Conservation (phyloP, 1,139 yeast genomes). For the Yamadazyma diddensiae region DNA sequence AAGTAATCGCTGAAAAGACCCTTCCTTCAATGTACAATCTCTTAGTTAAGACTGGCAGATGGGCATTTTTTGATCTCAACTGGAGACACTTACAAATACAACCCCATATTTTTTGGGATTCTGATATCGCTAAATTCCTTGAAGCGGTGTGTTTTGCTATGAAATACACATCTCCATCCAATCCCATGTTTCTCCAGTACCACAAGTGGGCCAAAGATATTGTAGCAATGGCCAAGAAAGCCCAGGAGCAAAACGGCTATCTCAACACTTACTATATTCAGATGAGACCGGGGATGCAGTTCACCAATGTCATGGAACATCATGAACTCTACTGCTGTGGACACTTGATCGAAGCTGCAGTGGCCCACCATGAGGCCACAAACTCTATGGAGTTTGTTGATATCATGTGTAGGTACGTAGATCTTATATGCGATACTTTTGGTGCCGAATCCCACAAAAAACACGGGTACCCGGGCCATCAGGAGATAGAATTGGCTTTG, state of each 20-base stretch:
- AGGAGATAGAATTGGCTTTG: constrained; percentile 22
- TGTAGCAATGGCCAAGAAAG: constrained; percentile 16
- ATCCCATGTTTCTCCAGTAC: constrained; percentile 10
- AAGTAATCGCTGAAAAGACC: constrained; percentile 15
- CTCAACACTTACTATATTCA: constrained; percentile 19
- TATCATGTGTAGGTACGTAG: constrained; percentile 17
- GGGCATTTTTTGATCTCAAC: constrained; percentile 19
- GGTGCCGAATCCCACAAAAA: constrained; percentile 17
- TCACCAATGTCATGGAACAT: constrained; percentile 16
- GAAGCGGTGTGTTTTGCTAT: constrained; percentile 20
- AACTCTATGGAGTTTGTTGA: constrained; percentile 15
- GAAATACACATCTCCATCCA: constrained; percentile 12
- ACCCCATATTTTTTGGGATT: constrained; percentile 24
- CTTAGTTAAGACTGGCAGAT: constrained; percentile 19
- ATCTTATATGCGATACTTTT: constrained; percentile 14
- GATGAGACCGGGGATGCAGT: constrained; percentile 16
- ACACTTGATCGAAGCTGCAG: constrained; percentile 20
- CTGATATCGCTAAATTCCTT: constrained; percentile 21
- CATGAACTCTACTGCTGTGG: constrained; percentile 24
- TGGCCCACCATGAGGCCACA: constrained; percentile 18
- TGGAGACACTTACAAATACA: constrained; percentile 14
- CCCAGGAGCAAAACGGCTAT: constrained; percentile 22
- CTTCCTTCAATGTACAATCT: constrained; percentile 21
- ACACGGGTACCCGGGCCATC: constrained; percentile 24
- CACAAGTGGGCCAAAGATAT: constrained; percentile 16